Base-by-base conservation (phyloP, 2,329 filamentous ascomycete species). In the Chrysosporium queenslandicum region DNA sequence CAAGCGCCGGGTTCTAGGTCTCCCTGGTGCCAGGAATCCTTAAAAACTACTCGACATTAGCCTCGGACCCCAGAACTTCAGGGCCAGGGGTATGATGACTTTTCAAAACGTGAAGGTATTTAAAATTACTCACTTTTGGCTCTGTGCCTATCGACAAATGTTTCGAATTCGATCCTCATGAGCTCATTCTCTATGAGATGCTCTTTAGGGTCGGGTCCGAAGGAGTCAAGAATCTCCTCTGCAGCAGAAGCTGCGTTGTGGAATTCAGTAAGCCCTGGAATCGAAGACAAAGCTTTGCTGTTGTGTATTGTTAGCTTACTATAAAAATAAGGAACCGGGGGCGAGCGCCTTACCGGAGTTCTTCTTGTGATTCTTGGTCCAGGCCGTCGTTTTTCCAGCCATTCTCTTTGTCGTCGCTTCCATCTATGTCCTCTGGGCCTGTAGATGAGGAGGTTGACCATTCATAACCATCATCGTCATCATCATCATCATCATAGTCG, bases 1-100 rank as follows among this genome's bases (percentile, higher is more conserved):
- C 66, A 64, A 0, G 67, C 66, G 2, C 67, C 63, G 0, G 70
- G 68, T 45, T 72, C 68, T 1, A 74, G 57, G 42, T 76, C 73
- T 4, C 65, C 72, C 4, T 65, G 61, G 52, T 76, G 74, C 63
- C 72, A 76, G 25, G 64, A 62, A 43, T 73, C 62, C 47, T 75
- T 72, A 60, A 74, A 71, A 16, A 54, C 56, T 58, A 34, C 16
- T 6, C 6, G 11, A 18, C 4, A 20, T 34, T n/a, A 29, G 30
- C 9, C 21, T 20, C 5, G 18, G 36, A 20, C 3, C n/a, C n/a
- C n/a, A n/a, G n/a, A n/a, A n/a, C n/a, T n/a, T n/a, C n/a, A n/a
- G n/a, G n/a, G n/a, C n/a, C n/a, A n/a, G n/a, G n/a, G n/a, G n/a
- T n/a, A n/a, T n/a, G n/a, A n/a, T n/a, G n/a, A n/a, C n/a, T n/a